phyloP scores from a whole-genome alignment of 495 filamentous ascomycete species.

The Hypomontagnella submonticulosa region DNA sequence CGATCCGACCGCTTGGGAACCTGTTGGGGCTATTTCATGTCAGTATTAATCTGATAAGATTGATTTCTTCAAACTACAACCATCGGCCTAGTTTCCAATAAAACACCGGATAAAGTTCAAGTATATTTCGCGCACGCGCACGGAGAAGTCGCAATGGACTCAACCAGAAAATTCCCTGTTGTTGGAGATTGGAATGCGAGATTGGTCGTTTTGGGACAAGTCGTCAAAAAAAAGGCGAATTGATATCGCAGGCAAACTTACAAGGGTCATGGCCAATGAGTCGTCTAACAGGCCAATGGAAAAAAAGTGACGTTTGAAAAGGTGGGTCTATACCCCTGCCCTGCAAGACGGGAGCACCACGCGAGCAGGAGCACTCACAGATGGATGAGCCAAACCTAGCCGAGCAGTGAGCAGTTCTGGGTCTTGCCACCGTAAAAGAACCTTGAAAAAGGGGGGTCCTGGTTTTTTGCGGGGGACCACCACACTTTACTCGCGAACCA shows the following conservation, averaged over 20 bases:
- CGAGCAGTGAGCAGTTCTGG: slow-evolving; percentile 36
- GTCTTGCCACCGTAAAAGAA: slow-evolving; percentile 31
- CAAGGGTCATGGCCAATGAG: slow-evolving; percentile 37
- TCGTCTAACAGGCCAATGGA: slow-evolving; percentile 39
- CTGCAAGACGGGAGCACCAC: slow-evolving; percentile 42
- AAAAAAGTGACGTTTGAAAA: slow-evolving; percentile 41
- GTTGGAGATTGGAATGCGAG: slow-evolving; percentile 16
- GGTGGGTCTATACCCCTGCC: slow-evolving; percentile 23
- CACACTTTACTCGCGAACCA: background rate
- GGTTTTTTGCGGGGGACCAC: slow-evolving; percentile 34
- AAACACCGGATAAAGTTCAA: too few relatives aligned
- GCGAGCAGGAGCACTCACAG: slow-evolving; percentile 31
- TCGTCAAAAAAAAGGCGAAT: slow-evolving; percentile 32
- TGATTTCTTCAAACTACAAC: background rate
- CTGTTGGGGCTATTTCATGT: background rate
- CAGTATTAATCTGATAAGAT: slow-evolving; percentile 9
- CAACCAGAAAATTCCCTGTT: background rate
- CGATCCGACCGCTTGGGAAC: too few relatives aligned
- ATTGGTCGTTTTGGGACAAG: slow-evolving; percentile 20
- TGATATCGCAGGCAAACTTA: slow-evolving; percentile 45
- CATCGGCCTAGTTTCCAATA: too few relatives aligned
- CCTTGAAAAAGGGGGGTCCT: slow-evolving; percentile 21
- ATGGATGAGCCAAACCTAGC: slow-evolving; percentile 25
- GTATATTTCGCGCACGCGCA: background rate
- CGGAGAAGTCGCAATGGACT: slow-evolving; percentile 5